Percentiles rank a stretch among this genome's conserved stretches.
Conservation (phyloP, 495 filamentous ascomycete species). For the Pseudoneurospora amorphoporcata region DNA sequence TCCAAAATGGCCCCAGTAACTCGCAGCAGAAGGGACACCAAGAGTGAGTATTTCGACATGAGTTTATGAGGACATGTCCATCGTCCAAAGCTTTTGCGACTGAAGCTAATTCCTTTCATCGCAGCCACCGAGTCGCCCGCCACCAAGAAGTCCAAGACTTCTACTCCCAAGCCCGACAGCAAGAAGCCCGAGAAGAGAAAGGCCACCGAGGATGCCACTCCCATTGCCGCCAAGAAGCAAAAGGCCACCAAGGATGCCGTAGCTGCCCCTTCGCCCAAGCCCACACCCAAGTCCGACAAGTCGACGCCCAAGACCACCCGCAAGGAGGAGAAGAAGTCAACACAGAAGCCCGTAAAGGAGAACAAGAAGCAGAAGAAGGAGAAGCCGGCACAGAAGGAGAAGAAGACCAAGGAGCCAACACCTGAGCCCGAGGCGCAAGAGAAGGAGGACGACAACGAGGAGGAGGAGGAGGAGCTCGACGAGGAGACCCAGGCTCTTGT, state of each 20-base stretch:
- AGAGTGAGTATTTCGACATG: conserved; percentile 41
- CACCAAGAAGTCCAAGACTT: conserved; percentile 49
- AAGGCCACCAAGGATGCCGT: conserved; percentile 21
- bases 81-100: not conserved
- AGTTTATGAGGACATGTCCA: not conserved
- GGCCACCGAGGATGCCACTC: conserved; percentile 35
- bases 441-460: conserved; percentile 19
- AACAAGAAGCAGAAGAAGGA: conserved; percentile 18
- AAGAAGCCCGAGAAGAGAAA: conserved; percentile 40
- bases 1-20: conserved; percentile 56
- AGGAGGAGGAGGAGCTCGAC: conserved; percentile 31
- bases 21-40: conserved; percentile 57
- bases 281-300: conserved; percentile 17
- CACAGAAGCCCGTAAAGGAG: conserved; percentile 14
- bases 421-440: conserved; percentile 13
- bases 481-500: conserved; percentile 46
- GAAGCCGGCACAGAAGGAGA: conserved; percentile 16
- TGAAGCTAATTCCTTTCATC: conserved; percentile 22
- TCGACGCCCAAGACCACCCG: conserved; percentile 10
- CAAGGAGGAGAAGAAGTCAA: conserved; percentile 22
- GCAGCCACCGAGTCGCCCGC: conserved; percentile 41
- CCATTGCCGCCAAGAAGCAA: conserved; percentile 31
- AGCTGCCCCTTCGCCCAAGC: conserved; percentile 7
- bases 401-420: conserved; percentile 20
- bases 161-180: conserved; percentile 10